Conservation (phyloP, 2,329 filamentous ascomycete genomes). For the Rasamsonia emersonii region DNA sequence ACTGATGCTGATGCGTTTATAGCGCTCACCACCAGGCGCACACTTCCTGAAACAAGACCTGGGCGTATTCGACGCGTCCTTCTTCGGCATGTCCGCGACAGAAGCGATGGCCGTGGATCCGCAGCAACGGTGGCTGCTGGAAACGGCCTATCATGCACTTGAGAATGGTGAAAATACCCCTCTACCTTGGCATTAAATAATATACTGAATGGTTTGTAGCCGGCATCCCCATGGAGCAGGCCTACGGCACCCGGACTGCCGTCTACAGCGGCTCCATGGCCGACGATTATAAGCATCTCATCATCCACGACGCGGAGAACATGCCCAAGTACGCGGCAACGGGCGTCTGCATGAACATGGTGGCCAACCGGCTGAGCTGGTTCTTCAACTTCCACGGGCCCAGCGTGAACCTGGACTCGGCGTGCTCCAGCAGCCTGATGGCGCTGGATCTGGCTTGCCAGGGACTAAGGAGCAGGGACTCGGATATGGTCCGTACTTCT, state of each 20-base stretch:
- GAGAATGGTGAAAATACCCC: constrained; percentile 10
- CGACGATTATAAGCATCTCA: constrained; percentile 1
- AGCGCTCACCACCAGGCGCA: constrained; percentile 1
- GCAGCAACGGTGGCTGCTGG: constrained; percentile 15
- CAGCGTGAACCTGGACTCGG: constrained; percentile 7
- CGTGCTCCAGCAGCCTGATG: constrained; percentile 9
- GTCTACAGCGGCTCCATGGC: constrained; percentile 4
- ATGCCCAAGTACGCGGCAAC: not conserved
- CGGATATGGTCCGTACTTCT: not conserved
- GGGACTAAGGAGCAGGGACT: not conserved
- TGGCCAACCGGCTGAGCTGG: constrained; percentile 9
- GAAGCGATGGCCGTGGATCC: constrained; percentile 15
- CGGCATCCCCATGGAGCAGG: constrained; percentile 3
- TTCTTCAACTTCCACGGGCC: constrained; percentile 10
- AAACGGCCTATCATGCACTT: constrained; percentile 13
- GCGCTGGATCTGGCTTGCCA: constrained; percentile 7
- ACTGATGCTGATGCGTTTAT: not conserved
- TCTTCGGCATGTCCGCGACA: constrained; percentile 18
- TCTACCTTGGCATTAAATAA: not conserved
- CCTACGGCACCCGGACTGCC: constrained; percentile 1
- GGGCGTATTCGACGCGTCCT: constrained; percentile 17
- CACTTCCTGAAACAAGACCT: constrained; percentile 20
- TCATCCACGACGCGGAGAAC: constrained; percentile 1
- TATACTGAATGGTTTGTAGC: constrained; percentile 8
- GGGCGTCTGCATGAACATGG: constrained; percentile 1